phyloP scores from a whole-genome alignment of 192 early-diverging fungal species.

The Globomyces pollinis-pini region DNA sequence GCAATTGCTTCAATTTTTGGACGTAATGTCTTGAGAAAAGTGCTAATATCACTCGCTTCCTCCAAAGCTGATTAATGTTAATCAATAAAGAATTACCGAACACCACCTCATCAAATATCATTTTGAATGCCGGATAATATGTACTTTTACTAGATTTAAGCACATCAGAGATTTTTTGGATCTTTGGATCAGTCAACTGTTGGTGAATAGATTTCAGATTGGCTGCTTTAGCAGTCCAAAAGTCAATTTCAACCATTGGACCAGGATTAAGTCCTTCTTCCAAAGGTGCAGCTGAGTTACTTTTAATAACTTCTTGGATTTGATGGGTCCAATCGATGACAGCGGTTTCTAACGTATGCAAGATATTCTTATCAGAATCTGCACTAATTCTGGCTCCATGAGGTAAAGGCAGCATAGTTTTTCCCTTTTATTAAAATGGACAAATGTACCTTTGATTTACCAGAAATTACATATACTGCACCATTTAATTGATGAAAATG shows the following conservation, averaged over 20 bases:
- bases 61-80: conserved; percentile 46
- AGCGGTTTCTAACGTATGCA: conserved; percentile 57
- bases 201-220: conserved; percentile 56
- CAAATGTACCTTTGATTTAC: conserved; percentile 52
- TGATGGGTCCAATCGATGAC: conserved; percentile 67
- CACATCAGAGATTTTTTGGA: conserved; percentile 50
- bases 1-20: conserved; percentile 47
- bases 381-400: conserved; percentile 45
- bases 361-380: conserved; percentile 40
- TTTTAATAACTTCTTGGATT: conserved; percentile 59
- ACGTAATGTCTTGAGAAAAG: conserved; percentile 44
- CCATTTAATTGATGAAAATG: conserved; percentile 59
- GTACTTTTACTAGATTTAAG: conserved; percentile 53
- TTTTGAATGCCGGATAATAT: conserved; percentile 61
- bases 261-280: conserved; percentile 59
- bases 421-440: conserved; percentile 36
- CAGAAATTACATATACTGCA: conserved; percentile 58
- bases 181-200: conserved; percentile 56
- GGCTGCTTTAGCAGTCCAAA: conserved; percentile 61
- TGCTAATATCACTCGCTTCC: conserved; percentile 54
- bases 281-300: conserved; percentile 48
- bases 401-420: conserved; percentile 59
- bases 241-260: conserved; percentile 59
- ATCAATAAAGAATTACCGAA: conserved; percentile 6
- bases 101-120: conserved; percentile 59